Base-by-base conservation (phyloP, 768 basidiomycete genomes). In the Dioszegia hungarica region DNA sequence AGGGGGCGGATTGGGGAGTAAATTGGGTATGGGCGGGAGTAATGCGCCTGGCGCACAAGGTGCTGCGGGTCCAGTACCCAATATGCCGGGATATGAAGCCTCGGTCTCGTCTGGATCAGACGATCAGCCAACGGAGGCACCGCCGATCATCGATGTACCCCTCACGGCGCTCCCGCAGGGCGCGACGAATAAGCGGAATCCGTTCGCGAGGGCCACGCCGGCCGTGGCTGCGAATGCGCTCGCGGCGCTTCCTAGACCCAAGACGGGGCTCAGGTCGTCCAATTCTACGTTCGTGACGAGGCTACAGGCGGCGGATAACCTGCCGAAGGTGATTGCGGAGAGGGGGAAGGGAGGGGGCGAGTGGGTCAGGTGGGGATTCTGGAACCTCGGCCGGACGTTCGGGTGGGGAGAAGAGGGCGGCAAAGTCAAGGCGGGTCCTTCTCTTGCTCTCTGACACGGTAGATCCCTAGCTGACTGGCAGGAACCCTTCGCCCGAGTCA, bases 261-360 rank as follows among this genome's bases (percentile, higher is more conserved):
- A 89, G 74, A 89, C 90, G 63, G 94, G 88, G 67, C 85, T 95
- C 63, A 82, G 88, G 52, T 90, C 90, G 0, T 91, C 90, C 1
- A 90, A 87, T 5, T 94, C 93, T 22, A 89, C 89, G 1, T 97
- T 97, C 75, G 87, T 97, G 61, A 87, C 89, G 2, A 83, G 92
- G 28, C 79, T 91, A 45, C 90, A 94, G 64, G 85, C 82, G 54
- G 80, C 82, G 38, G 92, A 95, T 70, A 88, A 87, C 41, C 77
- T 90, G 55, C 81, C 80, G 27, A 87, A 84, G 76, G 79, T 79
- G 14, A 80, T 94, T 25, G 82, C 86, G 56, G 81, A 85, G 15
- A 89, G 87, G 73, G 63, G 61, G 2, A 70, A 63, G 45, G 85
- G 87, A 56, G 41, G 33, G 6, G 90, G 89, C n/a, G 91, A 94